Evolutionary conservation across 225 moss, liverwort and hornwort genomes (phyloP).

Genomic region (Polytrichum commune): DNA sequence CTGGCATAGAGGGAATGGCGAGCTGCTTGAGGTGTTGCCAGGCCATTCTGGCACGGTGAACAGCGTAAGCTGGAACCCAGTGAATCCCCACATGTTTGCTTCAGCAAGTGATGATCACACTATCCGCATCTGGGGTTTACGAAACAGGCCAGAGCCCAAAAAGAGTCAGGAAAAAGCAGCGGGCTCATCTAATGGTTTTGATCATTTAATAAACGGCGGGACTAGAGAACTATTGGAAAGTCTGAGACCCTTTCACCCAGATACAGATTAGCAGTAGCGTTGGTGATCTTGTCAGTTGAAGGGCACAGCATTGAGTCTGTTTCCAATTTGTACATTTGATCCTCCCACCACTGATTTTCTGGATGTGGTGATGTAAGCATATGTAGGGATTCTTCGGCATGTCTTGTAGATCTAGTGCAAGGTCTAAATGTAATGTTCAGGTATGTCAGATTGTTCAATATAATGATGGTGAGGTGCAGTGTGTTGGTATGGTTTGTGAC

Average conservation of each 20-base stretch:
- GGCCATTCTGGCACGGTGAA: constrained; percentile 99
- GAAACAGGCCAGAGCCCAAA: constrained; percentile 53
- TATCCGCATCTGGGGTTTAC: constrained; percentile 98
- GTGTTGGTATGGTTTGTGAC: no score
- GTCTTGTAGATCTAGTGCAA: constrained; percentile 21
- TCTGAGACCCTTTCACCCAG: constrained; percentile 86
- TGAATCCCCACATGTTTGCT: constrained; percentile 99
- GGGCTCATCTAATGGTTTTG: constrained; percentile 84
- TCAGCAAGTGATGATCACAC: constrained; percentile 99
- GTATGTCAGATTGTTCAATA: no score
- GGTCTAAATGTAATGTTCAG: no score
- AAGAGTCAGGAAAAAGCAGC: constrained; percentile 39
- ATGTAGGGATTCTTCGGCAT: constrained; percentile 42
- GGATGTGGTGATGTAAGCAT: constrained; percentile 54
- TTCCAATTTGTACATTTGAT: constrained; percentile 57
- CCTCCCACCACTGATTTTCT: constrained; percentile 50
- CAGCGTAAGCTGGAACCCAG: constrained; percentile 99
- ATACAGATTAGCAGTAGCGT: constrained; percentile 47
- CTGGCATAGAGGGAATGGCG: constrained; percentile 98
- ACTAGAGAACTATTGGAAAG: constrained; percentile 96
- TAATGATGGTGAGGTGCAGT: neutral
- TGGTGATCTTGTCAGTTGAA: constrained; percentile 27
- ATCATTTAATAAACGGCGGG: constrained; percentile 95
- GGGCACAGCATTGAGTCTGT: constrained; percentile 41
- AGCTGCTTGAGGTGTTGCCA: constrained; percentile 86